Percentiles rank a stretch among this genome's conserved stretches.
These are phyloP conservation scores for Phytophthora megakarya DNA, from an alignment of 352 stramenopile genomes.

Conservation along the genomic window DNA sequence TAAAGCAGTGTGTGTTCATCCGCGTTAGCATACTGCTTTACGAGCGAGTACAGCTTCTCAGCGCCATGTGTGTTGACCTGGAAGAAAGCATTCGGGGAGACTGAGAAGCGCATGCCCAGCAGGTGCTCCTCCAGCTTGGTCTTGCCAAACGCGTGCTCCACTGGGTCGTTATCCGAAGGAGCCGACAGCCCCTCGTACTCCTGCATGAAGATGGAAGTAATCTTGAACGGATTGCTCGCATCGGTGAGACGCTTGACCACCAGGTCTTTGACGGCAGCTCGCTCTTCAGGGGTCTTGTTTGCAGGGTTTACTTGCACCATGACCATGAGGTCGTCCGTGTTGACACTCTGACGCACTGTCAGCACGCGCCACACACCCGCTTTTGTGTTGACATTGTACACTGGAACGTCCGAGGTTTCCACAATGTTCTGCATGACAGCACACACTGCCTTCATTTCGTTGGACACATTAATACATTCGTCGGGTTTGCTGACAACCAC, in stretches of 20 bases:
- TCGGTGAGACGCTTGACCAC: slow-evolving; percentile 57
- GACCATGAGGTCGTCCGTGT: slow-evolving; percentile 77
- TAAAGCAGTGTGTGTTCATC: slow-evolving; percentile 91
- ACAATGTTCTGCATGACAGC: slow-evolving; percentile 65
- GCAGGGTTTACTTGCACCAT: slow-evolving; percentile 77
- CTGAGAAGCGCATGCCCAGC: slow-evolving; percentile 87
- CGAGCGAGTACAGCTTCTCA: slow-evolving; percentile 95
- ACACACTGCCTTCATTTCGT: slow-evolving; percentile 83
- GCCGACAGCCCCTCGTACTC: slow-evolving; percentile 92
- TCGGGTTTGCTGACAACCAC: slow-evolving; percentile 70
- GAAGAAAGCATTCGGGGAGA: slow-evolving; percentile 95
- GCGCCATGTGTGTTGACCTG: slow-evolving; percentile 96
- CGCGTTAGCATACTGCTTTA: slow-evolving; percentile 87
- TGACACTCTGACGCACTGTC: slow-evolving; percentile 71
- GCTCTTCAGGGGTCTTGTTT: slow-evolving; percentile 40
- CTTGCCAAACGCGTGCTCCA: slow-evolving; percentile 75
- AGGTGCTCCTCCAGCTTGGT: slow-evolving; percentile 84
- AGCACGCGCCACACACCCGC: slow-evolving; percentile 77
- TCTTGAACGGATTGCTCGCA: slow-evolving; percentile 37
- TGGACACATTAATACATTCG: slow-evolving; percentile 80
- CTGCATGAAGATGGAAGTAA: slow-evolving; percentile 94
- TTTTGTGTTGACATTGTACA: slow-evolving; percentile 79
- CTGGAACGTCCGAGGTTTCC: slow-evolving; percentile 56
- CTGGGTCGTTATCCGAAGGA: slow-evolving; percentile 88
- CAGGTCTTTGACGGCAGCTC: slow-evolving; percentile 44